phyloP scores from a whole-genome alignment of 805 yeast species.

The Saccharomyces jurei region DNA sequence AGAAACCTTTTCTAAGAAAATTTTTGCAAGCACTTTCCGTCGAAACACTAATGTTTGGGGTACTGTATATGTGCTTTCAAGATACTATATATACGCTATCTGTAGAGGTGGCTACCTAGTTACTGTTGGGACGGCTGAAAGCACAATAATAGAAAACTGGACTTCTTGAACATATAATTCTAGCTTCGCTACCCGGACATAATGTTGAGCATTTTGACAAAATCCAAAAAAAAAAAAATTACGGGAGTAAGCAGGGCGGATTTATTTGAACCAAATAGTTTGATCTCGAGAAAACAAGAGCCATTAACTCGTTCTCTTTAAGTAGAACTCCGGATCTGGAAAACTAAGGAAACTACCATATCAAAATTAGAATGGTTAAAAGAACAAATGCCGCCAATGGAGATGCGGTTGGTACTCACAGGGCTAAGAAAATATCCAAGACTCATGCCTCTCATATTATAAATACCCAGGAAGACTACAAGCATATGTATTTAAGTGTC shows the following conservation, averaged over 20 bases:
- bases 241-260: neutral
- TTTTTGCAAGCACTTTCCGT: too few species aligned
- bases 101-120: too few species aligned
- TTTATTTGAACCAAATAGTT: neutral
- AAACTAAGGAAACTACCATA: neutral
- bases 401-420: neutral
- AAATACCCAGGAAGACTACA: slow-evolving; percentile 30
- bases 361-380: slow-evolving; percentile 10
- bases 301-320: neutral
- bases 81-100: too few species aligned
- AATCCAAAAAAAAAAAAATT: neutral
- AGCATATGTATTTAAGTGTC: slow-evolving; percentile 26
- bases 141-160: too few species aligned
- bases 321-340: neutral
- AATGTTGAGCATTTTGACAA: neutral
- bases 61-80: too few species aligned
- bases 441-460: slow-evolving; percentile 18
- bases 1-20: too few species aligned
- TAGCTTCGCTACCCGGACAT: neutral
- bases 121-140: too few species aligned
- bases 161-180: too few species aligned
- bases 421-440: slow-evolving; percentile 14
- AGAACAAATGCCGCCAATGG: slow-evolving; percentile 8
- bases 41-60: too few species aligned
- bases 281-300: neutral